Evolutionary conservation across 176 grass and related monocot genomes (phyloP).

Genomic region (Canna indica): DNA sequence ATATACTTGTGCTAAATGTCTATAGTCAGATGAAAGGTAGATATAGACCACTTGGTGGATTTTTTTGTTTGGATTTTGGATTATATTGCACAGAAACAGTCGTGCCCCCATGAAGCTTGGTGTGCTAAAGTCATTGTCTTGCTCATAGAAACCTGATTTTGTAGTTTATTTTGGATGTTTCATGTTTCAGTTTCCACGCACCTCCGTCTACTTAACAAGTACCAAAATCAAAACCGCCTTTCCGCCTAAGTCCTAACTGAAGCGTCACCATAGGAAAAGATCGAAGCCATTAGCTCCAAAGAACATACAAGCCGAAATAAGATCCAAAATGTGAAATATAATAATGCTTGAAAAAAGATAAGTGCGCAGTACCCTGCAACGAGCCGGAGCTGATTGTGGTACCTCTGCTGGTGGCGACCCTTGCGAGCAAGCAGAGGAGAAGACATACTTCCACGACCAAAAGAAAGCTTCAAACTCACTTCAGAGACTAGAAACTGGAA

Average conservation of each 20-base stretch:
- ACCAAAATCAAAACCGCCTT: neutral
- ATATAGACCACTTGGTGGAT: neutral
- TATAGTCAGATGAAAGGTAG: neutral
- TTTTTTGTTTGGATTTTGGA: neutral
- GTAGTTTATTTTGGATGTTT: neutral
- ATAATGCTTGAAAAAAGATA: no score
- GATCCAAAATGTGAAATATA: neutral
- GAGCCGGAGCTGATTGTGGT: constrained; percentile 8
- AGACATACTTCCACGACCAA: neutral
- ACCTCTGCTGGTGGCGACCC: constrained; percentile 15
- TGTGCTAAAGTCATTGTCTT: neutral
- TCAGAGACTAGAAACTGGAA: no score
- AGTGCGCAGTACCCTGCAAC: constrained; percentile 9
- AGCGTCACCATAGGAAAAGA: neutral
- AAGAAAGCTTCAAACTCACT: neutral
- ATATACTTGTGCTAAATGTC: no score
- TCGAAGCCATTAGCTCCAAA: no score
- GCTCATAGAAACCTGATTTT: neutral
- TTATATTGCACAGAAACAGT: neutral
- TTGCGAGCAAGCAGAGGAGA: constrained; percentile 3
- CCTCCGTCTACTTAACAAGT: neutral
- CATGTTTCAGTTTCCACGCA: no score
- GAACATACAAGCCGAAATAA: neutral
- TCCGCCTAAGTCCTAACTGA: neutral
- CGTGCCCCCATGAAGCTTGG: no score